Conservation (phyloP, 1,139 yeast genomes). For the Yamadazyma triangularis region DNA sequence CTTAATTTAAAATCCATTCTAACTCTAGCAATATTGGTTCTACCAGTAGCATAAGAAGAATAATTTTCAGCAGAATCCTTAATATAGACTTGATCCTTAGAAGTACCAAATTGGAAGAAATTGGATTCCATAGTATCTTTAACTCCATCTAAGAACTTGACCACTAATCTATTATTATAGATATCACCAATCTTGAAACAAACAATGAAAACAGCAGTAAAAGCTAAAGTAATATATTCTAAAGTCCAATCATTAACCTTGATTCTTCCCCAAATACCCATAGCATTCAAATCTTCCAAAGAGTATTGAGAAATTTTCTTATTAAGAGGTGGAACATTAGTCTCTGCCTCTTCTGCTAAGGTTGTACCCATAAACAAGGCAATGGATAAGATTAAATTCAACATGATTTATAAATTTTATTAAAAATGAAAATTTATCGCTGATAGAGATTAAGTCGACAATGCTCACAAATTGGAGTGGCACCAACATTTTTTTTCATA, state of each 20-base stretch:
- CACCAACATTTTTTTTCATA: no score
- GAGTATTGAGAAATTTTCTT: conserved; percentile 34
- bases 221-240: conserved; percentile 55
- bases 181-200: conserved; percentile 55
- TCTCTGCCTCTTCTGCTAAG: conserved; percentile 2
- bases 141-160: conserved; percentile 41
- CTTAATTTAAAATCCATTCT: conserved; percentile 59
- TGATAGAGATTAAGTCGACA: no score
- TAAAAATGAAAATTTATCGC: no score
- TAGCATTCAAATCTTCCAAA: conserved; percentile 45
- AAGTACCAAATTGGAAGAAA: conserved; percentile 78
- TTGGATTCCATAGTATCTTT: conserved; percentile 52
- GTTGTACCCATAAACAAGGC: conserved; percentile 6
- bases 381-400: conserved; percentile 1
- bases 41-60: conserved; percentile 84
- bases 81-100: conserved; percentile 44
- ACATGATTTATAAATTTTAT: not conserved
- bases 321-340: conserved; percentile 1
- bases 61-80: conserved; percentile 70
- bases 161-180: conserved; percentile 55
- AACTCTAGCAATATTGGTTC: conserved; percentile 67
- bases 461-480: no score
- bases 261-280: conserved; percentile 51
- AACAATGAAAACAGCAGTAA: conserved; percentile 42
- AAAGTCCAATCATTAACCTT: conserved; percentile 65